A percentile compares a stretch with the other conserved stretches of the same genome.
These are phyloP conservation scores for Saccharomyces paradoxus DNA, from an alignment of 805 yeast species.

Conservation along the genomic window DNA sequence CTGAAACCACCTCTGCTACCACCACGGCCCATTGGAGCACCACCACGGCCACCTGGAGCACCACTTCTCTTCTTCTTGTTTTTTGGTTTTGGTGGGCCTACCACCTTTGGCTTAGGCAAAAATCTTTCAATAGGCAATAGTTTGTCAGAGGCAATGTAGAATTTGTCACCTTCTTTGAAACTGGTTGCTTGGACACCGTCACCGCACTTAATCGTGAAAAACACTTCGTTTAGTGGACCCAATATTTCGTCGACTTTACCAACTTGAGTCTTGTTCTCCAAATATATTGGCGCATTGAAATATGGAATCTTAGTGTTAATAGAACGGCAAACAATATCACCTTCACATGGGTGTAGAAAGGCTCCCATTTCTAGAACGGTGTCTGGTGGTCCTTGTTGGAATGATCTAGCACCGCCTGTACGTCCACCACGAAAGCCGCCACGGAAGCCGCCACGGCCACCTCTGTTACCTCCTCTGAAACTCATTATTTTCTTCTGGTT, in stretches of 20 bases:
- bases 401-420: conserved; percentile 59
- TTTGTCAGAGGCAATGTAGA: conserved; percentile 91
- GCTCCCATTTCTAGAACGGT: conserved; percentile 90
- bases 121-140: conserved; percentile 92
- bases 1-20: conserved; percentile 35
- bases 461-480: conserved; percentile 35
- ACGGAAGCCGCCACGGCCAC: conserved; percentile 33
- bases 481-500: conserved; percentile 26
- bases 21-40: conserved; percentile 27
- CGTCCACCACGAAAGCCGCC: conserved; percentile 35
- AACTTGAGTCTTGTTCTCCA: conserved; percentile 90
- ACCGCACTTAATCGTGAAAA: conserved; percentile 88
- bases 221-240: conserved; percentile 97
- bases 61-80: conserved; percentile 55
- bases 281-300: conserved; percentile 95
- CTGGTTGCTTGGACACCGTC: conserved; percentile 94
- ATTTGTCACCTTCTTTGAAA: conserved; percentile 92
- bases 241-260: conserved; percentile 98
- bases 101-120: conserved; percentile 88
- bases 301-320: conserved; percentile 91
- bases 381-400: conserved; percentile 94
- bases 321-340: conserved; percentile 93
- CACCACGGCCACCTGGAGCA: conserved; percentile 40
- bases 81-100: conserved; percentile 73
- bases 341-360: conserved; percentile 88